Base-by-base conservation (phyloP, 2,329 filamentous ascomycete species). In the Apiospora arundinis region DNA sequence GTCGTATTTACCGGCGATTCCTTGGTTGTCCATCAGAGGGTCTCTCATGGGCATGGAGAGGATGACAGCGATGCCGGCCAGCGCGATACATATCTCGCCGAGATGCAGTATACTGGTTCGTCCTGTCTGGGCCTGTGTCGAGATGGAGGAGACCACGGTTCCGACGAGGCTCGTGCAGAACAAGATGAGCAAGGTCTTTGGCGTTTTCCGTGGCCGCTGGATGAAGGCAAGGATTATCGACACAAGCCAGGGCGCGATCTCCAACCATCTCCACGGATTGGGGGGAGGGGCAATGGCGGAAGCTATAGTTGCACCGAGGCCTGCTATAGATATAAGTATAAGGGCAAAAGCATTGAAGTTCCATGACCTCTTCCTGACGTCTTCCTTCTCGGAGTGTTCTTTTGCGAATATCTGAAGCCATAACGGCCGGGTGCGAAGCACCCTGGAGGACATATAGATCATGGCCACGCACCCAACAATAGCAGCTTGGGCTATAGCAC, bases 41-140 rank as follows among this genome's bases (percentile, higher is more conserved):
- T 93, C 87, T 28, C 93, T 87, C 75, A 95, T 82, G 8, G 93
- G 93, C 92, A 94, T 94, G 32, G 86, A 82, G 16, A 94, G 78
- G 67, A 93, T 87, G 18, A 89, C 74, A 2, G 85, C 52, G 8
- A 91, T 82, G 1, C 86, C 86, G 6, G 81, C 73, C 7, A 88
- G 74, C 0, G 88, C 83, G 21, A 85, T 76, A 12, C 80, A 74
- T 5, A 87, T 72, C 71, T 81, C 74, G 75, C 78, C 75, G 23
- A 80, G 73, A n/a, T 78, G 71, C 25, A 84, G 69, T 44, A 82
- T 76, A 18, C 76, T 75, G 37, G 77, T 73, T 23, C 82, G 74
- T 28, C 75, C 72, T 42, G 82, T 75, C 66, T 81, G 81, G 21
- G 78, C 74, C 37, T 73, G 79, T 78, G 25, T 78, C 68, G 67